Base-by-base conservation (phyloP, 2,329 filamentous ascomycete genomes). In the Metarhizium anisopliae region DNA sequence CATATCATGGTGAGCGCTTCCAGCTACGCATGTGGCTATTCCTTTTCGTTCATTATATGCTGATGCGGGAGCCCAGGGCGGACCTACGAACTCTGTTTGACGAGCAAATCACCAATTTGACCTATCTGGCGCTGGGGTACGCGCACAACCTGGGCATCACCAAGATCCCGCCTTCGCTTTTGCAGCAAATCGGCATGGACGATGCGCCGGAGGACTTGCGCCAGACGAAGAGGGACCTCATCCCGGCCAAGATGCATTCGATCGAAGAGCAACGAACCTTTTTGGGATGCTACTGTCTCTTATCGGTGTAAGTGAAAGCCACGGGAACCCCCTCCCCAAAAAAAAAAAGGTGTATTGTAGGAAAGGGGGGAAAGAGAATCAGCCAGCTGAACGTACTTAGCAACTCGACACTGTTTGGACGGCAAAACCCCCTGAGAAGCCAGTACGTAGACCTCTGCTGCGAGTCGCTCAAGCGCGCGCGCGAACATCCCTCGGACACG, bases 101-200 rank as follows among this genome's bases (percentile, higher is more conserved):
- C 40, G 62, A 64, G 11, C 67, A 68, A 54, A 64, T 68, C 43
- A 71, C 68, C 2, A 70, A 70, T 35, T 53, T 76, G n/a, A 68
- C 68, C 7, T 70, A 74, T 49, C 60, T 75, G 36, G 70, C 70
- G 2, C 62, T 74, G 11, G 74, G 72, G 20, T 72, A 72, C 55
- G 73, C 71, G 4, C 71, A 76, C 47, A 73, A 68, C 49, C 65
- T 76, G 6, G 69, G 68, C 2, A 68, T 75, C 14, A 66, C 63
- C 1, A 63, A 62, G 47, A 59, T 59, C 1, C 55, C 58, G 8
- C 52, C 54, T 20, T 47, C 55, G 16, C 20, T 59, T 5, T 36
- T 55, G 4, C 50, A 59, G 35, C 54, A 60, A 47, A 58, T 57
- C 1, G 58, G 55, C 25, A 57, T 55, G 47, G 58, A 52, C 10